Percentiles rank a stretch among this genome's conserved stretches.
Evolutionary conservation across 2,329 filamentous ascomycete species (phyloP).

Genomic region (Chaetomium sp.): DNA sequence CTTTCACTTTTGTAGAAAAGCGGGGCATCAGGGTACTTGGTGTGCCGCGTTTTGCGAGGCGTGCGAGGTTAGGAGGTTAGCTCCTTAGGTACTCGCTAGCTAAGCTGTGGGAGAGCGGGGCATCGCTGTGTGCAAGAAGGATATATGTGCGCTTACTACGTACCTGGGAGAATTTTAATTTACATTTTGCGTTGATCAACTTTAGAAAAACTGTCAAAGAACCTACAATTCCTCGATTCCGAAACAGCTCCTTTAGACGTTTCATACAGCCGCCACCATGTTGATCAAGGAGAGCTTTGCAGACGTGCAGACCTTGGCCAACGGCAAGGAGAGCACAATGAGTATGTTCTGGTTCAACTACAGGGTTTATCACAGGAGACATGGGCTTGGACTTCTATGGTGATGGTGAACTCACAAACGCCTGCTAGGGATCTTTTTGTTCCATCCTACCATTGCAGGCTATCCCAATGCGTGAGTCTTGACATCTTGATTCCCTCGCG

Average conservation of each 20-base stretch:
- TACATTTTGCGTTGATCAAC: too few species aligned
- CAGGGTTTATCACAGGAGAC: not conserved
- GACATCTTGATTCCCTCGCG: not conserved
- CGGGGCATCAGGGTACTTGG: too few species aligned
- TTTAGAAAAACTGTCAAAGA: too few species aligned
- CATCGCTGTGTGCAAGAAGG: not conserved
- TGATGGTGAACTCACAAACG: not conserved
- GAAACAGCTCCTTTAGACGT: not conserved
- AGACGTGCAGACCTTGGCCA: slow-evolving; percentile 44
- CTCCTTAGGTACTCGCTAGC: too few species aligned
- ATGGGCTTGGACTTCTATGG: not conserved
- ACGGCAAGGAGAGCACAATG: slow-evolving; percentile 50
- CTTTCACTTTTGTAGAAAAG: too few species aligned
- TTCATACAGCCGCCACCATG: slow-evolving; percentile 32
- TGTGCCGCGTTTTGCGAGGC: too few species aligned
- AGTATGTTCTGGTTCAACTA: slow-evolving; percentile 26
- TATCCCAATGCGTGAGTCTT: slow-evolving; percentile 71
- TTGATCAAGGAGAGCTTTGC: slow-evolving; percentile 47
- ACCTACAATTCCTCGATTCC: not conserved
- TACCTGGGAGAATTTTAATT: not conserved
- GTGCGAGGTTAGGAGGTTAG: too few species aligned
- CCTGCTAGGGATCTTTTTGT: slow-evolving; percentile 71
- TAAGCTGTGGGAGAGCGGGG: not conserved
- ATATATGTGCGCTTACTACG: not conserved
- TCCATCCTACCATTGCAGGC: slow-evolving; percentile 75